Evolutionary conservation across 768 basidiomycete genomes (phyloP).

Genomic region (Boletus sensibilis): DNA sequence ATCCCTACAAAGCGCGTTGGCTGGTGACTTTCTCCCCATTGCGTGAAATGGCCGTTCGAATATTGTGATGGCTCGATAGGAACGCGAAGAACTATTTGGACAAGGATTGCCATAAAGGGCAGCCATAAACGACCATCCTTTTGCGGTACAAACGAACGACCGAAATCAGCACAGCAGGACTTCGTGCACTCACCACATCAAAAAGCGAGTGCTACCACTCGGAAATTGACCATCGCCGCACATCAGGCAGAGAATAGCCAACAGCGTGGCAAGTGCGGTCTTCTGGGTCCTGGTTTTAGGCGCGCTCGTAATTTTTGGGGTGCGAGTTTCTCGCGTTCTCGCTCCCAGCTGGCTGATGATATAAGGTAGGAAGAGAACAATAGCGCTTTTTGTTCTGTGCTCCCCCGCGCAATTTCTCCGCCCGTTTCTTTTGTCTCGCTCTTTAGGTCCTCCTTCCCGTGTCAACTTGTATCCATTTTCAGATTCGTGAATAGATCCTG

Average conservation of each 20-base stretch:
- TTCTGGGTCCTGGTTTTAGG: constrained; percentile 6
- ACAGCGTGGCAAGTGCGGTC: neutral
- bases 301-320: neutral
- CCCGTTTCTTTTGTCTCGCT: constrained; percentile 23
- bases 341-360: constrained; percentile 2
- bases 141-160: constrained; percentile 16
- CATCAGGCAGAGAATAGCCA: neutral
- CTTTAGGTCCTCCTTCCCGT: constrained; percentile 8
- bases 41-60: neutral
- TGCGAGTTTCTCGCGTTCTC: neutral
- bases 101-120: constrained; percentile 11
- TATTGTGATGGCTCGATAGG: neutral
- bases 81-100: neutral
- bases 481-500: constrained; percentile 24
- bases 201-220: neutral
- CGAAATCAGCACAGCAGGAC: constrained; percentile 19
- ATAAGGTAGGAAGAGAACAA: constrained; percentile 30
- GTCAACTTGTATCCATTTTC: constrained; percentile 28
- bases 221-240: neutral
- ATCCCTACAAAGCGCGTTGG: neutral
- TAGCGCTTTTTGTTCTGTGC: constrained; percentile 20
- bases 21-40: neutral
- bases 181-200: constrained; percentile 6
- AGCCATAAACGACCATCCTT: constrained; percentile 5
- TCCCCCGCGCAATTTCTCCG: neutral